Conservation (phyloP, 768 basidiomycete species). For the Cyathus striatus region DNA sequence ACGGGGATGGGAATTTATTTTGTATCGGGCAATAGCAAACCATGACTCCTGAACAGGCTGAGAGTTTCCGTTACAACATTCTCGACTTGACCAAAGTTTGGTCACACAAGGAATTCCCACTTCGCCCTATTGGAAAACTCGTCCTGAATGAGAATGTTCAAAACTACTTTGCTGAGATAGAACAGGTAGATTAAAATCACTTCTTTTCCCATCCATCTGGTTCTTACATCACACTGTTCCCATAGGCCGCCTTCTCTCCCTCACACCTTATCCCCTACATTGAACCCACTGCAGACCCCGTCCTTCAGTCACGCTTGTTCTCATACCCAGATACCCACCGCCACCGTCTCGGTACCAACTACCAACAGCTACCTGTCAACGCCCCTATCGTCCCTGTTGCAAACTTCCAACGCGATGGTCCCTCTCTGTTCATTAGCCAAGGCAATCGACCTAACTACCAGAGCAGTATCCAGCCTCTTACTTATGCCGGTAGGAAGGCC, state of each 20-base stretch:
- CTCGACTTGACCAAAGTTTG: slow-evolving; percentile 91
- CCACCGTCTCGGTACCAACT: slow-evolving; percentile 77
- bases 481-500: slow-evolving; percentile 48
- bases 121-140: slow-evolving; percentile 83
- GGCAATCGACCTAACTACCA: slow-evolving; percentile 86
- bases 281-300: slow-evolving; percentile 88
- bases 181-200: slow-evolving; percentile 55
- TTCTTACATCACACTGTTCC: slow-evolving; percentile 14
- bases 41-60: slow-evolving; percentile 90
- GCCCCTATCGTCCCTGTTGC: slow-evolving; percentile 64
- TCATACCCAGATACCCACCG: slow-evolving; percentile 90
- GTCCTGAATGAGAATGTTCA: slow-evolving; percentile 73
- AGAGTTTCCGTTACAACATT: slow-evolving; percentile 85
- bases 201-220: slow-evolving; percentile 9
- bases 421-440: slow-evolving; percentile 66
- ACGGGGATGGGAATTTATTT: background rate
- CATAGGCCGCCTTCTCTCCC: slow-evolving; percentile 76
- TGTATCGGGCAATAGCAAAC: slow-evolving; percentile 56
- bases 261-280: slow-evolving; percentile 85
- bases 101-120: slow-evolving; percentile 85
- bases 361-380: slow-evolving; percentile 87
- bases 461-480: slow-evolving; percentile 68
- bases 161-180: slow-evolving; percentile 94
- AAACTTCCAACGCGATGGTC: slow-evolving; percentile 93
- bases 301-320: slow-evolving; percentile 92